phyloP scores from a whole-genome alignment of 352 stramenopile genomes.

The Phytopythium boreale region DNA sequence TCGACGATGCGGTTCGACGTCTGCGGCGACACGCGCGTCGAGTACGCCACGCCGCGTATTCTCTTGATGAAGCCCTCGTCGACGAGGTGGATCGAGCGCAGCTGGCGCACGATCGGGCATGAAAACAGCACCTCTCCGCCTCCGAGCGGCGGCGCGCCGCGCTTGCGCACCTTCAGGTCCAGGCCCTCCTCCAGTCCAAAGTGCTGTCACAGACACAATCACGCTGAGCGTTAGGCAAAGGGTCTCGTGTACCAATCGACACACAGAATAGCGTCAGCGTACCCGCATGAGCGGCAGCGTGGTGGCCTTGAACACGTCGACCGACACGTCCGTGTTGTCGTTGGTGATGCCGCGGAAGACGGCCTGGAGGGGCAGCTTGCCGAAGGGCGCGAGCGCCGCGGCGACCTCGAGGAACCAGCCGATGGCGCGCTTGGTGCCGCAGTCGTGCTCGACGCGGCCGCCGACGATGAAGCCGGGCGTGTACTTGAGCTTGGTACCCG shows the following conservation, averaged over 20 bases:
- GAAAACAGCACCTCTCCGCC: conserved; percentile 90
- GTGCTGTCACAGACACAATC: conserved; percentile 26
- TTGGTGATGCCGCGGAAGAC: conserved; percentile 97
- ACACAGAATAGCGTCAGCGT: neutral
- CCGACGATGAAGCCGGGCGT: conserved; percentile 95
- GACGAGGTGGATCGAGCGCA: conserved; percentile 93
- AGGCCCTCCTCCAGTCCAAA: conserved; percentile 95
- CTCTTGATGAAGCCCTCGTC: conserved; percentile 98
- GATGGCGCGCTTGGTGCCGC: conserved; percentile 86
- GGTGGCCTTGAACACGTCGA: conserved; percentile 95
- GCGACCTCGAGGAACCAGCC: conserved; percentile 99
- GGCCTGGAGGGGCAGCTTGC: conserved; percentile 93
- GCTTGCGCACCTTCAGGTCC: conserved; percentile 88
- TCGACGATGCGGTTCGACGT: conserved; percentile 98
- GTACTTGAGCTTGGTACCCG: conserved; percentile 97
- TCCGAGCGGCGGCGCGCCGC: conserved; percentile 84
- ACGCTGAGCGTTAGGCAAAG: neutral
- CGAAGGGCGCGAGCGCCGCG: conserved; percentile 96
- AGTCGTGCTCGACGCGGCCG: conserved; percentile 95
- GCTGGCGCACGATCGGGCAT: conserved; percentile 93
- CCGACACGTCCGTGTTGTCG: conserved; percentile 85
- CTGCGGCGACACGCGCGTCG: conserved; percentile 95
- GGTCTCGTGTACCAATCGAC: neutral
- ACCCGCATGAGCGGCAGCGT: conserved; percentile 92
- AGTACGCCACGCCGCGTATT: conserved; percentile 96